Conservation (phyloP, 306 rosid species). For the Abrus pulchellus region DNA sequence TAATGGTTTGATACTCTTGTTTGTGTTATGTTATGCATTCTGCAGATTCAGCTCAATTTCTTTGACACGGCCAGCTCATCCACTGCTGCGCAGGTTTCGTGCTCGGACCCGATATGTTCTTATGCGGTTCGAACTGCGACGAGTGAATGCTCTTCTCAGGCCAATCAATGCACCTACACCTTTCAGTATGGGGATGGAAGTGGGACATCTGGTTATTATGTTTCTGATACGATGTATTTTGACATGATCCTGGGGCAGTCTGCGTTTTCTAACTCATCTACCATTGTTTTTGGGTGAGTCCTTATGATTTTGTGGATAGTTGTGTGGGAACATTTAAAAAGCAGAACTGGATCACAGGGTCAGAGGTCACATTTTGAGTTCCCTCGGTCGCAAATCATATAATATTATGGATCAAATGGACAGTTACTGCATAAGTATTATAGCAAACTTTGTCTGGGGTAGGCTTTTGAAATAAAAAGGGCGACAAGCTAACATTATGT, state of each 20-base stretch:
- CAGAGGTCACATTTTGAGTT: not conserved
- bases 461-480: constrained; percentile 14
- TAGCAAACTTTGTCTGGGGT: constrained; percentile 2
- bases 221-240: constrained; percentile 78
- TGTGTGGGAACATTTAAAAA: constrained; percentile 31
- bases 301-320: constrained; percentile 33
- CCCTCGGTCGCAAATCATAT: constrained; percentile 12
- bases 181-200: constrained; percentile 96
- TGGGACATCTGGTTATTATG: constrained; percentile 91
- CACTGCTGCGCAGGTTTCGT: constrained; percentile 71
- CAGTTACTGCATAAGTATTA: not conserved
- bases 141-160: constrained; percentile 73
- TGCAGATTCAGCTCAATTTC: constrained; percentile 82
- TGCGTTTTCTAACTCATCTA: constrained; percentile 67
- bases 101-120: constrained; percentile 83
- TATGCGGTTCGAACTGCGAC: constrained; percentile 66
- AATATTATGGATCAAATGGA: constrained; percentile 9
- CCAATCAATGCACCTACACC: constrained; percentile 82
- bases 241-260: constrained; percentile 80
- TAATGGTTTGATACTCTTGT: constrained; percentile 36
- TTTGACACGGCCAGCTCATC: constrained; percentile 84
- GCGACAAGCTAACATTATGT: not conserved
- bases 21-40: constrained; percentile 47
- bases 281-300: constrained; percentile 88
- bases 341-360: constrained; percentile 30